Evolutionary conservation across 768 basidiomycete species (phyloP), one percentile per base, ranked within the genome.

Genomic region (Hypholoma sublateritium): DNA sequence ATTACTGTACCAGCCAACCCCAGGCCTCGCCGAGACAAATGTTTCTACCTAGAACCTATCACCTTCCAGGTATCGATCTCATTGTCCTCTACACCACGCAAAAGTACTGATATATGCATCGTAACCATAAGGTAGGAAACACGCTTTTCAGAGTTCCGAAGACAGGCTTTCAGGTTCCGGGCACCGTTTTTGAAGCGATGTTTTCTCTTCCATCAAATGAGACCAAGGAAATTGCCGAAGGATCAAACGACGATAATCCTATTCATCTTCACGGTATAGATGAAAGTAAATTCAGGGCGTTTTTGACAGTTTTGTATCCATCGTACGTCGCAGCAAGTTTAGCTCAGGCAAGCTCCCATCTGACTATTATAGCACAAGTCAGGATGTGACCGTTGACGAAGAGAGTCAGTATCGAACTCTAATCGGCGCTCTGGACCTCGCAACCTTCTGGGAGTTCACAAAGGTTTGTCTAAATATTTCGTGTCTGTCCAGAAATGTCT

Each of bases 121-220:
- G 5, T 42, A 4, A 24, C 8, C 36, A 34, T 19, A 11, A 59
- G 59, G 59, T 60, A 5, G 51, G 54, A 25, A 41, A 53, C 6
- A 50, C 50, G 17, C 44, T 60, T 6, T 60, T 60, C 37, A 42
- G 42, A 32, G 56, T 60, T 2, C 47, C 50, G 1, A 60, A 54
- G 44, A 24, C 28, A 28, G 55, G 47, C 1, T 53, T 60, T 11
- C 42, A 42, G 25, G 52, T 54, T 4, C 24, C 45, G 13, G 59
- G 59, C 21, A 57, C 59, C 2, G 22, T 50, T 25, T 59, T 59
- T 16, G 47, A 44, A 14, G 47, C 49, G 11, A 55, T 46, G 53
- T 59, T 55, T 24, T 24, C 42, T 3, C 43, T 51, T 12, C 37
- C 47, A 17, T 9, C 24, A 9, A 13, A 24, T 46, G 17, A 48